These are phyloP conservation scores for Chaetomiaceae sp. DNA, from an alignment of 2,329 filamentous ascomycete genomes.

Conservation along the genomic window DNA sequence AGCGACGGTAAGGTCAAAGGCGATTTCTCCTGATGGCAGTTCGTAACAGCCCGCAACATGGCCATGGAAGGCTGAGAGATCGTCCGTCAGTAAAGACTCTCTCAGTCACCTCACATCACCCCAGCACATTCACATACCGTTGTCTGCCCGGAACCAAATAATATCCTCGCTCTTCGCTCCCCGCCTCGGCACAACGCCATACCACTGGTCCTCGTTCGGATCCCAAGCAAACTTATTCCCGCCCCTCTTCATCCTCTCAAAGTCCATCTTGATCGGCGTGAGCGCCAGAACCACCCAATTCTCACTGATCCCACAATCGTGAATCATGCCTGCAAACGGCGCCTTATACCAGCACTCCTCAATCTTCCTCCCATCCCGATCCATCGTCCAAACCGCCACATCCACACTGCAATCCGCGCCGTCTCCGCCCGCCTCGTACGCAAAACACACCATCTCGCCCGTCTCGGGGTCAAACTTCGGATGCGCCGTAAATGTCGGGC, in stretches of 20 bases:
- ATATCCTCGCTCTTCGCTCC: conserved; percentile 50
- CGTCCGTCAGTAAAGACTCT: background rate
- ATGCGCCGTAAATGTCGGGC: conserved; percentile 48
- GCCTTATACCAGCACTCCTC: conserved; percentile 47
- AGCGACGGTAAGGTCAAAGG: conserved; percentile 41
- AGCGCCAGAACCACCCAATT: conserved; percentile 46
- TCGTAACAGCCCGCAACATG: conserved; percentile 48
- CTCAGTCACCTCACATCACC: background rate
- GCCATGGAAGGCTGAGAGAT: conserved; percentile 39
- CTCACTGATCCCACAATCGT: conserved; percentile 45
- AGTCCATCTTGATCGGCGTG: conserved; percentile 44
- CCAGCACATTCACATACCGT: conserved; percentile 37
- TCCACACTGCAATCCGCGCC: conserved; percentile 41
- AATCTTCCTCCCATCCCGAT: conserved; percentile 39
- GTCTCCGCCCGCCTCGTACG: conserved; percentile 45
- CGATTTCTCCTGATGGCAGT: conserved; percentile 41
- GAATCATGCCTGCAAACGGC: conserved; percentile 51
- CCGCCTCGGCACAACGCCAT: conserved; percentile 49
- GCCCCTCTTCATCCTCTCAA: conserved; percentile 41
- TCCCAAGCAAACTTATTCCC: conserved; percentile 51
- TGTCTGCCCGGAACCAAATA: conserved; percentile 47
- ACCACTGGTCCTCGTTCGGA: conserved; percentile 51
- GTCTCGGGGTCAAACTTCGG: conserved; percentile 50
- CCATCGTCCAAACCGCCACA: conserved; percentile 45
- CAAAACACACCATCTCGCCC: conserved; percentile 49